Percentiles rank a stretch among this genome's conserved stretches.
These are phyloP conservation scores for Piper longum DNA, from an alignment of 164 flowering plant genomes.

Conservation along the genomic window DNA sequence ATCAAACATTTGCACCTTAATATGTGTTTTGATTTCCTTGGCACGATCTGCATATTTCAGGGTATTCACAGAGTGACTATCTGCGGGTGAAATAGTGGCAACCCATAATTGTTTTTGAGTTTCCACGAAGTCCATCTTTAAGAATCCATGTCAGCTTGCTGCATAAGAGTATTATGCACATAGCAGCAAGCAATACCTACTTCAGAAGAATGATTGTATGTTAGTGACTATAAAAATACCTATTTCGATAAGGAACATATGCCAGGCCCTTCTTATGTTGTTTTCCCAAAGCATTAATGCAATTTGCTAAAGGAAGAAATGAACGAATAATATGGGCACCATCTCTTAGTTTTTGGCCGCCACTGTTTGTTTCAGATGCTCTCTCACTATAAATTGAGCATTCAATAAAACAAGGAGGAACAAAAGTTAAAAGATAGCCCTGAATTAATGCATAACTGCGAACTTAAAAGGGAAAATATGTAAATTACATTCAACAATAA, in stretches of 20 bases:
- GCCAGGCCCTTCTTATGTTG: conserved; percentile 93
- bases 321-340: conserved; percentile 91
- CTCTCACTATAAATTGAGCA: conserved; percentile 46
- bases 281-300: conserved; percentile 88
- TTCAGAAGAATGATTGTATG: conserved; percentile 1
- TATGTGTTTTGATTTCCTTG: conserved; percentile 82
- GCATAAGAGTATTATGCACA: conserved; percentile 11
- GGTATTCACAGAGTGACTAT: conserved; percentile 52
- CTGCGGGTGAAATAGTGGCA: conserved; percentile 79
- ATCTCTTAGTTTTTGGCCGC: conserved; percentile 86
- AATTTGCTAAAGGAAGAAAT: conserved; percentile 87
- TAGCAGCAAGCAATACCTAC: conserved; percentile 11
- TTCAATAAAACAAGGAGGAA: too few species aligned
- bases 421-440: too few species aligned
- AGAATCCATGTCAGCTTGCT: conserved; percentile 88
- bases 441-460: too few species aligned
- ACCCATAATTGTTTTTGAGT: conserved; percentile 84
- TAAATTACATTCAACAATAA: background rate
- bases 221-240: conserved; percentile 27
- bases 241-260: conserved; percentile 88
- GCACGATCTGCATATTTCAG: conserved; percentile 90
- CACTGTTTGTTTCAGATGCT: conserved; percentile 82
- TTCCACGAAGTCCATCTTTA: conserved; percentile 92
- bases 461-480: too few species aligned
- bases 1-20: conserved; percentile 33